phyloP scores from a whole-genome alignment of 2,329 filamentous ascomycete species.

The Colletotrichum noveboracense region DNA sequence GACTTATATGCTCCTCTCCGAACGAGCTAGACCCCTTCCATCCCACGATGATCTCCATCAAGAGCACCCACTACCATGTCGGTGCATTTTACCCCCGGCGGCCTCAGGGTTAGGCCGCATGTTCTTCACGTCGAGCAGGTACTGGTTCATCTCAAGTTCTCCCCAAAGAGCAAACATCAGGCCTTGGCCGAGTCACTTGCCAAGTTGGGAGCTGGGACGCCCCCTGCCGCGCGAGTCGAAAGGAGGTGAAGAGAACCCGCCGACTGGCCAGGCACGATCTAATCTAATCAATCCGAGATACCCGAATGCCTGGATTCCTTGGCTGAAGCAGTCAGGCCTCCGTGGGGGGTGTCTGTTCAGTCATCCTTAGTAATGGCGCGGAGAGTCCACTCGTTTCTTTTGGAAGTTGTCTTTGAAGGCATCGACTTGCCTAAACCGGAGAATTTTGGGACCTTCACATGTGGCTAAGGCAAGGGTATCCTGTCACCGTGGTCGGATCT shows the following conservation, averaged over 20 bases:
- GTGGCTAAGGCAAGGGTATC: background rate
- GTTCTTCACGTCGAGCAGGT: background rate
- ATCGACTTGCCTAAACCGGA: conserved; percentile 6
- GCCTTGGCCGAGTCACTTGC: background rate
- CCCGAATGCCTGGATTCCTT: background rate
- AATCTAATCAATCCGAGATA: conserved; percentile 18
- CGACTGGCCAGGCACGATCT: conserved; percentile 2
- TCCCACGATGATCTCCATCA: conserved; percentile 5
- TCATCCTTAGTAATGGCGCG: conserved; percentile 3
- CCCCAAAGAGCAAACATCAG: background rate
- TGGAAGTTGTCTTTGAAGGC: background rate
- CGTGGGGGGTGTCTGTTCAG: background rate
- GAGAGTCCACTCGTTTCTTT: background rate
- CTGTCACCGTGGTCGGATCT: background rate
- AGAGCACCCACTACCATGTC: background rate
- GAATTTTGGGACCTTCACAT: background rate
- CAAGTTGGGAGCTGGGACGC: background rate
- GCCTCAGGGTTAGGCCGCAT: conserved; percentile 3
- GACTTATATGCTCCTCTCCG: background rate
- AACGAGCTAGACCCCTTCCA: background rate
- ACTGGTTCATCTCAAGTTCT: conserved; percentile 12
- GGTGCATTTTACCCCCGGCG: conserved; percentile 5
- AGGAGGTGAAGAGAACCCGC: background rate
- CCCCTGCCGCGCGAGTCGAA: conserved; percentile 1
- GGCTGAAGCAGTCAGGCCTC: background rate